Evolutionary conservation across 768 basidiomycete species (phyloP), one percentile per base, ranked within the genome.

Genomic region (Phanerochaete carnosa): DNA sequence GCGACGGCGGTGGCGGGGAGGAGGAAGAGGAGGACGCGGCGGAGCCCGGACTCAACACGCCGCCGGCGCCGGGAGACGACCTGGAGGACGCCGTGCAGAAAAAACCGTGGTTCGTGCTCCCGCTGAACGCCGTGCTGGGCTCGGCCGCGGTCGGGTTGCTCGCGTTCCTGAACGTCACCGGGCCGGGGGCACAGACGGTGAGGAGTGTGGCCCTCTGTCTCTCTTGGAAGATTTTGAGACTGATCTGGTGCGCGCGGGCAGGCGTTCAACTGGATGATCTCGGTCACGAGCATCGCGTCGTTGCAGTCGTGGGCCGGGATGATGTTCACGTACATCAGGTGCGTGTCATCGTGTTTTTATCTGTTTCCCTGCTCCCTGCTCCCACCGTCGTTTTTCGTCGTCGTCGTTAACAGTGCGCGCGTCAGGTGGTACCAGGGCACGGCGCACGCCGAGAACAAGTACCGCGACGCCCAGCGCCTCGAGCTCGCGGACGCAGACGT

Each of bases 361-460:
- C n/a, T n/a, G n/a, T n/a, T n/a, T n/a, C n/a, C n/a, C n/a, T n/a
- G n/a, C n/a, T n/a, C n/a, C n/a, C n/a, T n/a, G n/a, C n/a, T n/a
- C n/a, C n/a, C n/a, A n/a, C n/a, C n/a, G n/a, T n/a, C n/a, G n/a
- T n/a, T n/a, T n/a, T n/a, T n/a, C n/a, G n/a, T n/a, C 45, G 4
- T 35, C 26, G 19, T 25, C 13, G 33, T 35, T 13, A 35, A 7
- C n/a, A n/a, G n/a, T n/a, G n/a, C n/a, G n/a, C n/a, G n/a, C n/a
- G n/a, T n/a, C n/a, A 55, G 70, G 65, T 71, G 68, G 68, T 50
- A 68, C 50, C 62, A 67, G 35, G 70, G 70, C 0, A 71, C 68
- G 1, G 62, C 59, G 0, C 64, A 69, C 39, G 67, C 63, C 2
- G 70, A 71, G 53, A 60, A 55, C 29, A 65, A 63, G 47, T 54